Base-by-base conservation (phyloP, 345 rosid genomes). In the Lumnitzera littorea region DNA sequence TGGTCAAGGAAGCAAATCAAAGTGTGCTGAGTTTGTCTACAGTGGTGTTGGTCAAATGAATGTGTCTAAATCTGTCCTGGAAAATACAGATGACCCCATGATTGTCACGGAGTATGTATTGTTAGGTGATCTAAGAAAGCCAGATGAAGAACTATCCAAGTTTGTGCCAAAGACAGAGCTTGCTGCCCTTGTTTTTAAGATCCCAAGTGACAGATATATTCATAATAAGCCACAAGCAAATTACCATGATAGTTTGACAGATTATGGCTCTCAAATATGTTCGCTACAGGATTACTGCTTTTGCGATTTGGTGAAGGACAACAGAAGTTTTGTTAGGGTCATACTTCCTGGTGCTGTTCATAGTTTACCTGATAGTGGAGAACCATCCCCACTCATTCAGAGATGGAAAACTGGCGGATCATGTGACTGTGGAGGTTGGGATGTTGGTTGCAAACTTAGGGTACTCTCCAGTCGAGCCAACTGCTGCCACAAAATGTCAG, bases 351-450 rank as follows among this genome's bases (percentile, higher is more conserved):
- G 83, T 24, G 98, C 85, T 57, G 52, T 72, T 24, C 98, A 91
- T 74, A 72, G 95, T 64, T 60, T 89, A 60, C 92, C 94, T 31
- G 71, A 65, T 68, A 74, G 78, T 62, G 75, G 86, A 51, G 71
- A 55, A 14, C 98, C 92, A 67, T 74, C 89, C 2, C 78, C 91
- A 43, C 65, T 91, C 77, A 71, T 89, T 66, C 72, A 85, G 6
- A 67, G 96, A 51, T 91, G 96, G 96, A 84, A 54, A 64, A 66
- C 83, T 11, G 88, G 94, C 65, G 96, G 96, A 66, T 60, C 73
- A 23, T 92, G 98, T 31, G 96, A 92, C 64, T 92, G 96, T 54
- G 98, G 98, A 53, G 98, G 98, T 25, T 92, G 98, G 98, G 98
- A 92, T 76, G 77, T 87, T 15, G 98, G 96, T 60, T 92, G 98